Evolutionary conservation across 345 rosid genomes (phyloP).

Genomic region (Populus nigra): DNA sequence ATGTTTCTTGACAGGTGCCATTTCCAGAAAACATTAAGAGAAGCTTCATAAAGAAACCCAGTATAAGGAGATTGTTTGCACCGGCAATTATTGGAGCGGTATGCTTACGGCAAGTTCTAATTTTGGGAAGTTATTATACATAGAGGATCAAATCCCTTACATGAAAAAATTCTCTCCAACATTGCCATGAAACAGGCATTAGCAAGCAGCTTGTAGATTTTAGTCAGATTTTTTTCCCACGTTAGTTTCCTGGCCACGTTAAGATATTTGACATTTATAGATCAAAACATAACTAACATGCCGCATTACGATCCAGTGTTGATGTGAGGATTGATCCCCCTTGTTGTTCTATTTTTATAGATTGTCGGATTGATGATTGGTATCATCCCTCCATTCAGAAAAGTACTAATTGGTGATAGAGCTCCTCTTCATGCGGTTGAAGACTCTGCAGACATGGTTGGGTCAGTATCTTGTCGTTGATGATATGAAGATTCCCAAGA

Average conservation of each 20-base stretch:
- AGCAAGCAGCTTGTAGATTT: too few species aligned
- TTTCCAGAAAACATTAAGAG: conserved; percentile 15
- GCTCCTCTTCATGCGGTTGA: conserved; percentile 38
- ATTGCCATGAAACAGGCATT: too few species aligned
- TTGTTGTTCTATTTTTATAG: conserved; percentile 6
- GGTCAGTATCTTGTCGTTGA: conserved; percentile 13
- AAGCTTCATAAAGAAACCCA: conserved; percentile 17
- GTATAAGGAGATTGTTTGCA: conserved; percentile 31
- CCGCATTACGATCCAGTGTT: too few species aligned
- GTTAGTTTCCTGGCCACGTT: too few species aligned
- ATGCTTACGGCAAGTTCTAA: not conserved
- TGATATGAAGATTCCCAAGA: too few species aligned
- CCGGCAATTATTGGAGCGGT: conserved; percentile 49
- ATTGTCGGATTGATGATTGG: conserved; percentile 37
- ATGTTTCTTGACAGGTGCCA: conserved; percentile 18
- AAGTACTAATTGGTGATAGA: conserved; percentile 27
- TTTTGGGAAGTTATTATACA: too few species aligned
- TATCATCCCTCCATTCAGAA: conserved; percentile 19
- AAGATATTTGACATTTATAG: too few species aligned
- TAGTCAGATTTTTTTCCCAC: not conserved
- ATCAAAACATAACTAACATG: too few species aligned
- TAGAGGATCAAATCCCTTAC: too few species aligned
- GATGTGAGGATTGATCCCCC: too few species aligned
- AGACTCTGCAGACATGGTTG: conserved; percentile 34
- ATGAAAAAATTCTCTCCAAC: too few species aligned